Percentiles rank a stretch among this genome's conserved stretches.
phyloP scores from a whole-genome alignment of 345 rosid species.

The Bruguiera parviflora region DNA sequence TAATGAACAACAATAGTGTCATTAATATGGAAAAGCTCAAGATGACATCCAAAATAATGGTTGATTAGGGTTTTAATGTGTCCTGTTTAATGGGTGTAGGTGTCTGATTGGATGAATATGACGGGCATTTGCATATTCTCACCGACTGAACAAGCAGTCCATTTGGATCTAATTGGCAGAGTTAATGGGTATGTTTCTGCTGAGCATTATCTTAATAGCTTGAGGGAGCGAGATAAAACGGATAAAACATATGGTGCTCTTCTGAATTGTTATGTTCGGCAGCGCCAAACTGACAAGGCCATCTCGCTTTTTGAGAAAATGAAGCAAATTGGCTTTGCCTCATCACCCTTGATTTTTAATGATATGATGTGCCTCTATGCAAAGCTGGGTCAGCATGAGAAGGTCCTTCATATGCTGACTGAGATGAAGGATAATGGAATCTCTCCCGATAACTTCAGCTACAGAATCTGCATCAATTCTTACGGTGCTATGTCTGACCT shows the following conservation, averaged over 20 bases:
- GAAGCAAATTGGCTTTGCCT: slow-evolving; percentile 64
- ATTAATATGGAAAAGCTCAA: neutral
- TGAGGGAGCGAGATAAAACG: slow-evolving; percentile 64
- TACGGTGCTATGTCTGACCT: slow-evolving; percentile 56
- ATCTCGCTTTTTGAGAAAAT: slow-evolving; percentile 59
- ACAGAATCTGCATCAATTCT: slow-evolving; percentile 70
- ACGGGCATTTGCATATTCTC: slow-evolving; percentile 56
- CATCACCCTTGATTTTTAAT: slow-evolving; percentile 57
- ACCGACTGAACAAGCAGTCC: slow-evolving; percentile 74
- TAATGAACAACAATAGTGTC: no score
- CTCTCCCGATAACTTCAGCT: slow-evolving; percentile 75
- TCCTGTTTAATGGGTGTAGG: slow-evolving; percentile 39
- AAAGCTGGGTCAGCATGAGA: slow-evolving; percentile 49
- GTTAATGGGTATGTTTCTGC: slow-evolving; percentile 64
- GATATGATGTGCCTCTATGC: slow-evolving; percentile 81
- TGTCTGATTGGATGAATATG: slow-evolving; percentile 74
- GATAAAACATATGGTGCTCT: slow-evolving; percentile 84
- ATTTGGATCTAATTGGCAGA: slow-evolving; percentile 70
- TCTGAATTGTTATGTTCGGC: slow-evolving; percentile 71
- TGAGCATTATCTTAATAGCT: slow-evolving; percentile 56
- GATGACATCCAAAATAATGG: neutral
- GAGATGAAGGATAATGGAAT: slow-evolving; percentile 71
- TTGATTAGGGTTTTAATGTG: neutral
- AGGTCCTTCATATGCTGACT: slow-evolving; percentile 50
- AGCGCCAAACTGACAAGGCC: slow-evolving; percentile 54